phyloP scores from a whole-genome alignment of 768 basidiomycete genomes.

The Leucogyrophana mollusca region DNA sequence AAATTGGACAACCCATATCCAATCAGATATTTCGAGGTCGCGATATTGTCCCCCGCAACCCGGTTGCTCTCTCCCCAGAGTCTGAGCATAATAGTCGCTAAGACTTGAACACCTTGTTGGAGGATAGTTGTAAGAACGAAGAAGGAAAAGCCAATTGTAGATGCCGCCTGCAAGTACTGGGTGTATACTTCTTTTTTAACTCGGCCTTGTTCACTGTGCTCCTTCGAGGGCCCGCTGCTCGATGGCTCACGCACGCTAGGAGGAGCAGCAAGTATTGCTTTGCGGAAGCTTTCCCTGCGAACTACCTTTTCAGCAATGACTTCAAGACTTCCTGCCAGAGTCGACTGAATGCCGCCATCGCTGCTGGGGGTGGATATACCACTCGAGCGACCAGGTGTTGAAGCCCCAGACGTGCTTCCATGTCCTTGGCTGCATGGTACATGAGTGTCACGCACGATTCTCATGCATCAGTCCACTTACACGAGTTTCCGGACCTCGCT shows the following conservation, averaged over 20 bases:
- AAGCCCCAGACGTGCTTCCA: constrained; percentile 47
- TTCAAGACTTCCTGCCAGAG: constrained; percentile 24
- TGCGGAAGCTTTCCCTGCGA: constrained; percentile 56
- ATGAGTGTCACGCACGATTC: background rate
- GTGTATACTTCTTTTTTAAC: constrained; percentile 78
- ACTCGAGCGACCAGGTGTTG: constrained; percentile 47
- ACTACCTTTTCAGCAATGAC: constrained; percentile 55
- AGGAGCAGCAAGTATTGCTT: constrained; percentile 47
- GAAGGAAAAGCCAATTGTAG: constrained; percentile 65
- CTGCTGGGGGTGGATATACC: constrained; percentile 16
- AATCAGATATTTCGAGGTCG: constrained; percentile 58
- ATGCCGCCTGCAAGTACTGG: constrained; percentile 79
- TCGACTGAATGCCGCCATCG: constrained; percentile 19
- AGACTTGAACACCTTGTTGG: constrained; percentile 60
- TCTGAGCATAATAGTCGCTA: constrained; percentile 66
- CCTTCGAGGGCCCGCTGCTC: constrained; percentile 54
- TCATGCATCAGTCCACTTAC: constrained; percentile 39
- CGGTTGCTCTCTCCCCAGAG: constrained; percentile 82
- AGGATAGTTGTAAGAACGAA: constrained; percentile 55
- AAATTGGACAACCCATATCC: constrained; percentile 71
- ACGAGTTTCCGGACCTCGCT: constrained; percentile 74
- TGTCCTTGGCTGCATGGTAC: constrained; percentile 41
- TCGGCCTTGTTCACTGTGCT: constrained; percentile 76
- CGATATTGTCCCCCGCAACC: constrained; percentile 52
- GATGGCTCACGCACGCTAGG: constrained; percentile 37